Conservation (phyloP, 345 rosid genomes). For the Lepidium aucheri region DNA sequence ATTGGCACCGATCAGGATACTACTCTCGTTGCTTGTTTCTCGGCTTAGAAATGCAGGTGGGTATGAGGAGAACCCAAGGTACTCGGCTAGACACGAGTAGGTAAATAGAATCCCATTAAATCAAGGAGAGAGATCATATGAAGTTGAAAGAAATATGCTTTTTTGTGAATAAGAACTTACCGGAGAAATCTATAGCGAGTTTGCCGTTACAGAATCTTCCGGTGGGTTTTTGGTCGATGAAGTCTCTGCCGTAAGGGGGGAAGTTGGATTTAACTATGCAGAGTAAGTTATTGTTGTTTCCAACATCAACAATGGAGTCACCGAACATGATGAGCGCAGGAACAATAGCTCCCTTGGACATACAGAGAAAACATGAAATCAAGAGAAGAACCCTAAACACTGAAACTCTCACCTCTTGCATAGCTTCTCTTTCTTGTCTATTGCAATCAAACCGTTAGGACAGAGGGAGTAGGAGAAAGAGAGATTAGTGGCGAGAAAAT, state of each 20-base stretch:
- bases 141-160: neutral
- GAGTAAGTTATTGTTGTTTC: constrained; percentile 70
- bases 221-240: constrained; percentile 53
- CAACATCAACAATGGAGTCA: constrained; percentile 83
- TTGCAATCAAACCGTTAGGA: neutral
- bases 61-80: constrained; percentile 70
- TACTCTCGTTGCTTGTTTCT: constrained; percentile 45
- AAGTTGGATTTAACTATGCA: constrained; percentile 69
- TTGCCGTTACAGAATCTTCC: constrained; percentile 94
- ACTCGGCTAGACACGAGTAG: constrained; percentile 52
- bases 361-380: constrained; percentile 9
- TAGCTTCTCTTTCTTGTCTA: neutral
- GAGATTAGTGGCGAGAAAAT: constrained; percentile 14
- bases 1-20: constrained; percentile 65
- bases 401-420: constrained; percentile 11
- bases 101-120: neutral
- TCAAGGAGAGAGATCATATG: neutral
- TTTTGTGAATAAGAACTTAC: constrained; percentile 24
- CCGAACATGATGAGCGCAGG: constrained; percentile 83
- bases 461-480: neutral
- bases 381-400: constrained; percentile 11
- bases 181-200: constrained; percentile 69
- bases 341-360: constrained; percentile 49
- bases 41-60: constrained; percentile 74
- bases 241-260: constrained; percentile 94